phyloP scores from a whole-genome alignment of 2,329 filamentous ascomycete genomes.

The Talaromyces sp. region DNA sequence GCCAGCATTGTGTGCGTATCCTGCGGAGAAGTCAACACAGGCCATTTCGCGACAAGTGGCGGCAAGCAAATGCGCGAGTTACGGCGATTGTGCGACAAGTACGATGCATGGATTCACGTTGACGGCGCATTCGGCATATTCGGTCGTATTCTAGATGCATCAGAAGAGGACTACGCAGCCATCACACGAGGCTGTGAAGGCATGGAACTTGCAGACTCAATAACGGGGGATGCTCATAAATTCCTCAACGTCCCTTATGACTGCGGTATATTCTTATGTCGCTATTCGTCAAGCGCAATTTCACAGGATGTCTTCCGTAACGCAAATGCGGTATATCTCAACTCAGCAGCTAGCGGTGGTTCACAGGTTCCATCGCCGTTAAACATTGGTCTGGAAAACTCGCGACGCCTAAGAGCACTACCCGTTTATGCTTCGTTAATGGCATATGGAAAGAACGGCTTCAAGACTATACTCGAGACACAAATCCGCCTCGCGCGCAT shows the following conservation, averaged over 20 bases:
- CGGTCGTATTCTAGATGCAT: conserved; percentile 60
- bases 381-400: conserved; percentile 87
- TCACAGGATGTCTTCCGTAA: conserved; percentile 71
- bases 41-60: conserved; percentile 66
- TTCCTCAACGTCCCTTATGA: conserved; percentile 95
- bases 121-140: conserved; percentile 91
- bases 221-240: conserved; percentile 84
- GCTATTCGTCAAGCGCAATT: conserved; percentile 49
- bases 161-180: conserved; percentile 51
- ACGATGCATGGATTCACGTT: conserved; percentile 82
- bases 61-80: conserved; percentile 59
- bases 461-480: conserved; percentile 64
- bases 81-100: conserved; percentile 65
- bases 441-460: conserved; percentile 68
- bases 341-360: conserved; percentile 27
- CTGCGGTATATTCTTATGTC: conserved; percentile 82
- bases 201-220: conserved; percentile 79
- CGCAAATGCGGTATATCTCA: conserved; percentile 78
- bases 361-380: conserved; percentile 68
- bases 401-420: conserved; percentile 82
- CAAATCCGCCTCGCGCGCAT: conserved; percentile 69
- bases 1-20: conserved; percentile 79
- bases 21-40: conserved; percentile 87
- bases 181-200: conserved; percentile 56
- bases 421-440: conserved; percentile 79